Conservation (phyloP, 306 rosid genomes). For the Phaseolus lunatus region DNA sequence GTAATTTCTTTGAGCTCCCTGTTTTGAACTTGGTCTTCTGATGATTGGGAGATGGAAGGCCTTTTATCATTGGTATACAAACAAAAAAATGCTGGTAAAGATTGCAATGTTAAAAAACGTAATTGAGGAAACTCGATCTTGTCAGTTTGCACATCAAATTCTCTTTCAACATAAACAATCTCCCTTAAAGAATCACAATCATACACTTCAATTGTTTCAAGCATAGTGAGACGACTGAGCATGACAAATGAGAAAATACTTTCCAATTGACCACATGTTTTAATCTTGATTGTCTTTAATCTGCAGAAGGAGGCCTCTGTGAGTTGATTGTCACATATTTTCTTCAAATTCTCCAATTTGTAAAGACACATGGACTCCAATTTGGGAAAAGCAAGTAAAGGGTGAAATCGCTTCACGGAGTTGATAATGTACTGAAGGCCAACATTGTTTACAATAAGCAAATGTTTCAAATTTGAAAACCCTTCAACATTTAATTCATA, state of each 20-base stretch:
- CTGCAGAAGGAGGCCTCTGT: slow-evolving; percentile 31
- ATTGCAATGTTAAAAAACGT: not conserved
- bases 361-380: slow-evolving; percentile 40
- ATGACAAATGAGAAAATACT: slow-evolving; percentile 35
- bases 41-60: not conserved
- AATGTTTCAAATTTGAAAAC: slow-evolving; percentile 46
- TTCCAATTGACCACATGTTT: slow-evolving; percentile 19
- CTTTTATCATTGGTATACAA: not conserved
- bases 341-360: slow-evolving; percentile 29
- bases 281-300: slow-evolving; percentile 41
- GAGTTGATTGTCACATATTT: slow-evolving; percentile 39
- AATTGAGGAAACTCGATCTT: slow-evolving; percentile 5
- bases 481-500: slow-evolving; percentile 31
- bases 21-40: not conserved
- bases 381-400: slow-evolving; percentile 31
- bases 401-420: slow-evolving; percentile 5
- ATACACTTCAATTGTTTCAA: slow-evolving; percentile 44
- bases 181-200: slow-evolving; percentile 32
- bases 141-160: not conserved
- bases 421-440: slow-evolving; percentile 24
- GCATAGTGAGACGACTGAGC: slow-evolving; percentile 18
- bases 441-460: slow-evolving; percentile 34
- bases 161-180: slow-evolving; percentile 22
- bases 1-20: slow-evolving; percentile 4
- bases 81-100: not conserved